Base-by-base conservation (phyloP, 1,284 basidiomycete genomes). In the Leccinum variabile region DNA sequence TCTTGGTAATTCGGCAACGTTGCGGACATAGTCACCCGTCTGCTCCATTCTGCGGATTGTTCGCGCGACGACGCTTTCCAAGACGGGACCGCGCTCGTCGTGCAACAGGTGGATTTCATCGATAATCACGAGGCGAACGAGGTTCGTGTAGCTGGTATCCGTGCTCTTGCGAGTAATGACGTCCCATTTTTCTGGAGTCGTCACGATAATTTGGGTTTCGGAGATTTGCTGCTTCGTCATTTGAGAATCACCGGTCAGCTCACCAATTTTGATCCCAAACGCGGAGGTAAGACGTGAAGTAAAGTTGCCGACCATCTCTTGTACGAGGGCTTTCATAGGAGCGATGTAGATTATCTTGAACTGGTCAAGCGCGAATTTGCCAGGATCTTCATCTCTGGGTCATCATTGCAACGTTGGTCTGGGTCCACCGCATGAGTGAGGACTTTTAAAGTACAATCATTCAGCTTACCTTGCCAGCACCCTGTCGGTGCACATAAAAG, bases 311-410 rank as follows among this genome's bases (percentile, higher is more conserved):
- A 98, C 95, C 89, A 97, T 96, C 77, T 98, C 95, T 75, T 97
- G 95, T 0, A 98, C 95, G 61, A 98, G 85, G 2, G 95, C 96
- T 76, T 98, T 99, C 97, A 99, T 99, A 1, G 97, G 97, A 0
- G 97, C 97, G 57, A 99, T 89, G 75, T 99, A 99, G 68, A 99
- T 90, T 65, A 98, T 94, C 80, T 99, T 99, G 87, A 98, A 98
- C 0, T 91, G 81, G 68, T 92, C 89, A 37, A 95, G 83, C 72
- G 97, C 94, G 72, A 98, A 93, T n/a, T 81, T 75, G 56, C 94
- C 95, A 0, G 92, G 93, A 10, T 82, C 82, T 62, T 92, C 89
- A 71, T 97, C 88, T 18, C 94, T 88, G 74, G 0, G 94, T 89
- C 13, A 99, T 83, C 87, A 99, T 95, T 13, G 97, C 97, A 32